Percentiles rank a stretch among this genome's conserved stretches.
Conservation (phyloP, 768 basidiomycete species). For the Obba rivulosa region DNA sequence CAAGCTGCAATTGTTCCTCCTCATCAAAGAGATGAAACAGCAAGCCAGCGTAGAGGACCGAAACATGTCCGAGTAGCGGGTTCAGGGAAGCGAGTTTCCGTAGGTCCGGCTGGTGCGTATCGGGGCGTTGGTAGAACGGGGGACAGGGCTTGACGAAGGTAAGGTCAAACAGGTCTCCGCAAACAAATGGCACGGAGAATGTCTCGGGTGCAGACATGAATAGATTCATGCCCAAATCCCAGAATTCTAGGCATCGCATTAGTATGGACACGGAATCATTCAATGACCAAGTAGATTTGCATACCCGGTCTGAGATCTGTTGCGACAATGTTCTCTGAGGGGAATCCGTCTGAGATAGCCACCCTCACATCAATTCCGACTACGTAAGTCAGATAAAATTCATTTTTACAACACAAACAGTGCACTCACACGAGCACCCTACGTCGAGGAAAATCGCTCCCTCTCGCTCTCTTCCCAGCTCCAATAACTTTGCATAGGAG, state of each 20-base stretch:
- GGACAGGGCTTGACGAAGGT: conserved; percentile 32
- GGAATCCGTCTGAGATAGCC: conserved; percentile 38
- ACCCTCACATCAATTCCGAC: conserved; percentile 41
- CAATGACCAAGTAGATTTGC: neutral
- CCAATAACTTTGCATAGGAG: neutral
- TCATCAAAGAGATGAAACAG: no score
- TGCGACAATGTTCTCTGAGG: conserved; percentile 31
- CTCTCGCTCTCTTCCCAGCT: neutral
- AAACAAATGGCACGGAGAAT: conserved; percentile 51
- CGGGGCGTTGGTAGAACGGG: no score
- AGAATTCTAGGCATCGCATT: conserved; percentile 39
- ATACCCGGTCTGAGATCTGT: conserved; percentile 35
- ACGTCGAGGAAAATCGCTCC: neutral
- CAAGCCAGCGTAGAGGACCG: neutral
- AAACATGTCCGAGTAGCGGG: conserved; percentile 4
- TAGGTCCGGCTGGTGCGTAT: no score
- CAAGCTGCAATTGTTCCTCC: conserved; percentile 33
- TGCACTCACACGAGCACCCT: neutral
- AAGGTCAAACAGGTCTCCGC: conserved; percentile 50
- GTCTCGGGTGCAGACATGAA: conserved; percentile 47
- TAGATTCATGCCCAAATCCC: conserved; percentile 57
- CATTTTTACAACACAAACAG: neutral
- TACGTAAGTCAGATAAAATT: conserved; percentile 5
- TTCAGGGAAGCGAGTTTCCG: no score
- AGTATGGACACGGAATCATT: no score